These are phyloP conservation scores for Aspergillus calidoustus DNA, from an alignment of 2,329 filamentous ascomycete genomes.

Conservation along the genomic window DNA sequence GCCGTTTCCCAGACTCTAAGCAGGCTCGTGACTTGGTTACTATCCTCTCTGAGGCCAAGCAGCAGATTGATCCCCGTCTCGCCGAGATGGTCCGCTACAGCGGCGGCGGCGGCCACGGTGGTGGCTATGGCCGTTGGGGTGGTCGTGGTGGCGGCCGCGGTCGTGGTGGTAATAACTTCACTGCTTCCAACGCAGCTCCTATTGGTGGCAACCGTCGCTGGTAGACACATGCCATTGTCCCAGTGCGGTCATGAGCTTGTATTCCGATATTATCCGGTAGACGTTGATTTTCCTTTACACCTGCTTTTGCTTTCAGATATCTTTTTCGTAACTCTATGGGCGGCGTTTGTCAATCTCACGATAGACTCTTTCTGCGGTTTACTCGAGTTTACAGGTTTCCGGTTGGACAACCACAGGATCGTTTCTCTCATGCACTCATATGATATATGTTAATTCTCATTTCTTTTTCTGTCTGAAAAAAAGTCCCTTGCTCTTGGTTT, in stretches of 20 bases:
- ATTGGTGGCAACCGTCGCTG: constrained; percentile 62
- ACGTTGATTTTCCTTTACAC: constrained; percentile 23
- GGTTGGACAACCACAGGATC: constrained; percentile 13
- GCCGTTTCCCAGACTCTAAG: constrained; percentile 69
- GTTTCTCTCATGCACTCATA: constrained; percentile 14
- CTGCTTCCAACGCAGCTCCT: constrained; percentile 63
- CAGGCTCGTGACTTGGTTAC: constrained; percentile 95
- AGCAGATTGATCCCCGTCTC: constrained; percentile 94
- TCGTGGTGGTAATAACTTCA: constrained; percentile 55
- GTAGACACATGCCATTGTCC: constrained; percentile 46
- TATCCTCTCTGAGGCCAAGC: constrained; percentile 94
- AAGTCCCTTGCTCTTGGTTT: constrained; percentile 21
- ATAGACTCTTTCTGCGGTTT: constrained; percentile 40
- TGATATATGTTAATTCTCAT: constrained; percentile 25
- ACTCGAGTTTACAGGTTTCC: constrained; percentile 19
- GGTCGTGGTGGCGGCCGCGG: constrained; percentile 68
- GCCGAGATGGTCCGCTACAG: constrained; percentile 94
- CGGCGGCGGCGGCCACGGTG: constrained; percentile 77
- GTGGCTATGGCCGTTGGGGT: constrained; percentile 60
- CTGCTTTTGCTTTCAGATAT: constrained; percentile 24
- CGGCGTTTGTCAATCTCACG: constrained; percentile 44
- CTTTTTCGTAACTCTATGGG: constrained; percentile 42
- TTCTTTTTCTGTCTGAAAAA: constrained; percentile 21
- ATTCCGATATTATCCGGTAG: constrained; percentile 36
- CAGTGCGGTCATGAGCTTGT: constrained; percentile 33